Evolutionary conservation across 2,329 filamentous ascomycete genomes (phyloP), one percentile per base, ranked within the genome.

Genomic region (Sclerotinia spermophila): DNA sequence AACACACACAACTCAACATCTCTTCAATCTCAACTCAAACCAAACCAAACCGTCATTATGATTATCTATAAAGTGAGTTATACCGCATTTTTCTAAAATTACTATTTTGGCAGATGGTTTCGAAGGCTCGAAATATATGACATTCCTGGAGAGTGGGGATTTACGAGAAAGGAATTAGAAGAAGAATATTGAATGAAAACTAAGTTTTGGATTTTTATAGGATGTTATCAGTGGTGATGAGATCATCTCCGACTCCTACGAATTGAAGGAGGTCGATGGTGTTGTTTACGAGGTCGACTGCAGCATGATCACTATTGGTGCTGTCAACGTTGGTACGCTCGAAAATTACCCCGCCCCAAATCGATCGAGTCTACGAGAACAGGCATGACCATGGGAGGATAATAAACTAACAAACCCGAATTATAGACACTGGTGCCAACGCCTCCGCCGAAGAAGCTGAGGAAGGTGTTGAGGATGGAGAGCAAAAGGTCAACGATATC

Each of bases 161-260:
- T 27, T 27, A 17, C 15, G 15, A 53, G 44, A 38, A 21, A 21
- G 30, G 24, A 51, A 64, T 64, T 19, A 17, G 27, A 51, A 38
- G 15, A 21, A 51, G 44, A 35, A n/a, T 30, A 45, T 70, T 74
- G 24, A 53, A 40, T 40, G 44, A 51, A 27, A 27, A 40, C 61
- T 65, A 69, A 76, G 68, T 56, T 70, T 51, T 42, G 35, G n/a
- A 68, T 62, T 30, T 27, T 48, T 61, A 51, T 67, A 99, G 96
- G 96, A 99, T 82, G 84, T 96, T 79, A 82, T 97, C 83, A 92
- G 89, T 83, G 92, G 85, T 76, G 95, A 97, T 85, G 96, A 99
- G 91, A 88, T 99, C 82, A 90, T 98, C 89, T 96, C 96, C 80
- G 95, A 98, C 85, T 96, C 92, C 77, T 97, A 91, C 86, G 86